Evolutionary conservation across 768 basidiomycete genomes (phyloP), one percentile per base, ranked within the genome.

Genomic region (Chalciporus pseudorubinellus): DNA sequence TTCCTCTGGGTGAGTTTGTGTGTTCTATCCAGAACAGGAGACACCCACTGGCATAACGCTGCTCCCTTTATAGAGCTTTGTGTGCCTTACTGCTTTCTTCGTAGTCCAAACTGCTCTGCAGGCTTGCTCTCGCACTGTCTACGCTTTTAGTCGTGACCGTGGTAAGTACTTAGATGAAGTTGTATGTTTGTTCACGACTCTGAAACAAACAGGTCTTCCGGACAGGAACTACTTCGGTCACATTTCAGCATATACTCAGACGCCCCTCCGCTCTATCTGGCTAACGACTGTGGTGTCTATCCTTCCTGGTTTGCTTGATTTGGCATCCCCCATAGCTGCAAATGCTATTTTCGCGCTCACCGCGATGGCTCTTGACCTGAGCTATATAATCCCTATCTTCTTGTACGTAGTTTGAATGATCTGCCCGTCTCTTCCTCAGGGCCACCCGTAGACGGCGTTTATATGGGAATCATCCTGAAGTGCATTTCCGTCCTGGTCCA

Each of bases 1-100:
- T 77, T 87, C 50, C 77, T 93, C 39, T 95, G 92, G 92, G 84
- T 84, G 64, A 42, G 66, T 62, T 44, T 36, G 29, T 11, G 8
- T 43, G 39, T 8, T 43, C 36, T 36, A 14, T 33, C 6, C 31
- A 14, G 45, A 55, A 52, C 10, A 16, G 16, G n/a, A 12, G 31
- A 6, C 34, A n/a, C 16, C 5, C 24, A n/a, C n/a, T n/a, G n/a
- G n/a, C n/a, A 41, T 20, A 28, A 22, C 20, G 26, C 20, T 16
- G 39, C 33, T 22, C 41, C n/a, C 16, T 18, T 18, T 18, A 28
- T 46, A 85, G 84, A 75, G 75, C 13, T 83, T 86, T 55, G 87
- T 91, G 26, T 92, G 91, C 74, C 65, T 89, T 51, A 90, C 91
- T 14, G 92, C 92, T 0, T 93, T 92, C 74, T 90, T 90, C 66